These are phyloP conservation scores for Arthrobotrys entomopaga DNA, from an alignment of 2,329 filamentous ascomycete genomes.

Conservation along the genomic window DNA sequence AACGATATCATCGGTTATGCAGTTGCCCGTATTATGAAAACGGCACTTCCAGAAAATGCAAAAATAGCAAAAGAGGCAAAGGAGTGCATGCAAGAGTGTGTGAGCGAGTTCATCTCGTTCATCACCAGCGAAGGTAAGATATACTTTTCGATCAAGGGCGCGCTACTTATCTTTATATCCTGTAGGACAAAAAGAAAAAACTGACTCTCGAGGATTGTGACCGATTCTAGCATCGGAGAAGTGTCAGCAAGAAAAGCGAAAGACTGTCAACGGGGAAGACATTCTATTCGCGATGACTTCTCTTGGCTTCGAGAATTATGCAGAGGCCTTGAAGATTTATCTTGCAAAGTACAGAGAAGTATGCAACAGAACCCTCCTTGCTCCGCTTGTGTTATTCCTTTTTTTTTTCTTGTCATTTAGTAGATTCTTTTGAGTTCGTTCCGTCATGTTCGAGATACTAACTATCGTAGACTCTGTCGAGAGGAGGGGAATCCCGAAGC, in stretches of 20 bases:
- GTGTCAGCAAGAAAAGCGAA: conserved; percentile 98
- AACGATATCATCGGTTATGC: conserved; percentile 63
- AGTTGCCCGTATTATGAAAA: conserved; percentile 99
- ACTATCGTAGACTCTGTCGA: conserved; percentile 51
- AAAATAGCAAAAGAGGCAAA: conserved; percentile 99
- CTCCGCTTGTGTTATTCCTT: neutral
- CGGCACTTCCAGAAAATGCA: conserved; percentile 94
- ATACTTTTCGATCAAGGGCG: conserved; percentile 13
- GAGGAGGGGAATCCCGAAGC: conserved; percentile 53
- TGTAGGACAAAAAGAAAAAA: conserved; percentile 4
- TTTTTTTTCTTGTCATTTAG: neutral
- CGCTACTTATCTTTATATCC: conserved; percentile 45
- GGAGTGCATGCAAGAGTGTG: conserved; percentile 99
- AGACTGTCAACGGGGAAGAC: conserved; percentile 98
- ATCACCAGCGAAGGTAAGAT: conserved; percentile 95
- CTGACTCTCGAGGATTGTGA: conserved; percentile 18
- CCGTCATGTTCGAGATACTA: conserved; percentile 33
- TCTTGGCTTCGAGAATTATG: conserved; percentile 97
- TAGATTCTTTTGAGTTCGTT: neutral
- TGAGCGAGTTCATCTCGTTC: conserved; percentile 99
- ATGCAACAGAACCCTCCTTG: conserved; percentile 64
- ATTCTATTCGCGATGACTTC: conserved; percentile 99
- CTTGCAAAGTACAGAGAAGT: conserved; percentile 97
- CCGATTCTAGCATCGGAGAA: conserved; percentile 84
- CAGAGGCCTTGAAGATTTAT: conserved; percentile 97